Base-by-base conservation (phyloP, 768 basidiomycete genomes). In the Boletellus ananas region DNA sequence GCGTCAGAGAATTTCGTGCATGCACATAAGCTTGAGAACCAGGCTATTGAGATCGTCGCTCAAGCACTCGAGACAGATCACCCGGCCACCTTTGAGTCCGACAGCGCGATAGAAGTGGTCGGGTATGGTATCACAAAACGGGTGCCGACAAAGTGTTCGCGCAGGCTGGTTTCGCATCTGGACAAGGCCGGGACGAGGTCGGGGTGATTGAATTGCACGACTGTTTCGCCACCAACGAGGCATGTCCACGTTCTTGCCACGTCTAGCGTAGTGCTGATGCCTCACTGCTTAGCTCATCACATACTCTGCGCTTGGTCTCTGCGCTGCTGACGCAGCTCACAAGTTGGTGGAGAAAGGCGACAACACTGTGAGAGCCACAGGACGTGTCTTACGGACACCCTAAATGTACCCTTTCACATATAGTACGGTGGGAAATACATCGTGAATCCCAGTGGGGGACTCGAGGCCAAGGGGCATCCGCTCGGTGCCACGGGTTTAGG, bases 381-480 rank as follows among this genome's bases (percentile, higher is more conserved):
- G 31, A n/a, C 9, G 10, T 14, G 16, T 37, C 13, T 33, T 6
- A 4, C 20, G 2, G 12, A 11, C 10, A 23, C 20, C 36, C 31
- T 37, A 35, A 41, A 27, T 4, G 6, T 5, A 39, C 31, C 36
- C 4, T 13, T 51, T 3, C 14, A 17, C 38, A 12, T 51, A 8
- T 46, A 88, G 85, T 90, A 89, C 50, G 90, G 87, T 17, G 90
- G 91, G 5, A 88, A 89, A 67, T 93, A 79, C 43, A 87, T 93
- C 16, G 70, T 93, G 33, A 92, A 93, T 57, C 87, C 90, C 0
- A 87, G 84, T 44, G 90, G 90, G 21, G 90, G 90, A 0, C 75
- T 93, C 14, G 87, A 93, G 62, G 87, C 88, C n/a, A 93, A 91
- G 62, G 90, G 90, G 3, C 88, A 92, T 61, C 90, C 90, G 3